Evolutionary conservation across 2,329 filamentous ascomycete genomes (phyloP), one percentile per base, ranked within the genome.

Genomic region (Coniochaeta sp.): DNA sequence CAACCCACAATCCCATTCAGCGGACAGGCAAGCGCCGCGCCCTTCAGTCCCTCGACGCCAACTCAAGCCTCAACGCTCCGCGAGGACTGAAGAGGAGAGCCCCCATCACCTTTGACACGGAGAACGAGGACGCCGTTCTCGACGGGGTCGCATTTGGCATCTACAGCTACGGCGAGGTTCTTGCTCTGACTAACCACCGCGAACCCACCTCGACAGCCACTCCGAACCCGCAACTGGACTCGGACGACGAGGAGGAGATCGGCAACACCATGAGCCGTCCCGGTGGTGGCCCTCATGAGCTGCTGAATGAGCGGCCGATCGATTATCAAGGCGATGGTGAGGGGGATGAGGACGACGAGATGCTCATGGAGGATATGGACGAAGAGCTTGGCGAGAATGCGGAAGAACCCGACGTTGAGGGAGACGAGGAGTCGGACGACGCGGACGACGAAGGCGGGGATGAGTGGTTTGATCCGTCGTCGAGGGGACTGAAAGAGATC

Each of bases 401-500:
- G n/a, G 8, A n/a, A n/a, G 45, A 48, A 13, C 16, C 9, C 28
- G 13, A 48, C 13, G 45, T 48, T 7, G 45, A 30, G 45, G 42
- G 22, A 16, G 45, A 28, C 28, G 60, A 54, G 4, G 55, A 54
- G 14, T 55, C 57, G 4, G 52, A 57, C 9, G 47, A 54, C 30
- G 58, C 60, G 6, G 46, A 58, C 4, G 48, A 46, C 30, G 56
- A 57, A 16, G 56, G 60, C 8, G 58, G 59, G 5, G 54, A 38
- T n/a, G 52, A 57, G 4, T 52, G 48, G 6, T 79, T 84, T 50
- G 75, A 83, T 52, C 72, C 82, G 13, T 69, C 75, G 16, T 75
- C 75, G 16, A 64, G 77, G 10, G 76, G 84, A 40, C 73, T 92
- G 55, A 91, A 91, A 65, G 89, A 94, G 65, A 92, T 94, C 64